Conservation (phyloP, 1,139 yeast species). For the Insectozyma bohioensis region DNA sequence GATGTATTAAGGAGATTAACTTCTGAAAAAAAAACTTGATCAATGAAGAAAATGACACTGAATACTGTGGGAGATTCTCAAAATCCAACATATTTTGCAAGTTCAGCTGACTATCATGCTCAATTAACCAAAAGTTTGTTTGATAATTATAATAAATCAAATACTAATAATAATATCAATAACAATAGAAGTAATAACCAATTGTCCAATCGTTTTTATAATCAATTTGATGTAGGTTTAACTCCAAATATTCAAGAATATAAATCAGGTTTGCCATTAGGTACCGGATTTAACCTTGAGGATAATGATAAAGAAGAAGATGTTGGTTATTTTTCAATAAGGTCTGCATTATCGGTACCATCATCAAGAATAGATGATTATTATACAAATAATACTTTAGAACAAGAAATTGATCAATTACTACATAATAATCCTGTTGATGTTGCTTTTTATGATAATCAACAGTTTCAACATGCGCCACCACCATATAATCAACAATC, state of each 20-base stretch:
- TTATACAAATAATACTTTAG: constrained; percentile 9
- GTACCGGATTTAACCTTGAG: background rate
- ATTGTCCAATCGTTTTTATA: background rate
- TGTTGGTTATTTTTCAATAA: constrained; percentile 12
- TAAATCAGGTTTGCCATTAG: background rate
- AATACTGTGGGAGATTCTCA: constrained; percentile 3
- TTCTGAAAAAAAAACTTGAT: too few relatives aligned
- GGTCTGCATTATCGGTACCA: constrained; percentile 15
- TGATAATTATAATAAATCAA: constrained; percentile 8
- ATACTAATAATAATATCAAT: background rate
- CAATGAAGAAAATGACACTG: too few relatives aligned
- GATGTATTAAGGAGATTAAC: too few relatives aligned
- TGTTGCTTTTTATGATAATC: background rate
- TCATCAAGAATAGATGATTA: constrained; percentile 15
- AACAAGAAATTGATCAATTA: constrained; percentile 9
- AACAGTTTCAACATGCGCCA: constrained; percentile 3
- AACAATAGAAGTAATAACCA: constrained; percentile 1
- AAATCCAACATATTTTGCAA: constrained; percentile 4
- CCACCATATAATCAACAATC: constrained; percentile 1
- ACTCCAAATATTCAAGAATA: constrained; percentile 7
- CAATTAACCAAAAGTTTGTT: constrained; percentile 11
- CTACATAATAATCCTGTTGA: background rate
- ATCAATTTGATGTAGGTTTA: constrained; percentile 3
- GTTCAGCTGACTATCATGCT: constrained; percentile 12
- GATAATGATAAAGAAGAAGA: constrained; percentile 3